These are phyloP conservation scores for Petunia hybrid DNA, from an alignment of 305 asterid species.

Conservation along the genomic window DNA sequence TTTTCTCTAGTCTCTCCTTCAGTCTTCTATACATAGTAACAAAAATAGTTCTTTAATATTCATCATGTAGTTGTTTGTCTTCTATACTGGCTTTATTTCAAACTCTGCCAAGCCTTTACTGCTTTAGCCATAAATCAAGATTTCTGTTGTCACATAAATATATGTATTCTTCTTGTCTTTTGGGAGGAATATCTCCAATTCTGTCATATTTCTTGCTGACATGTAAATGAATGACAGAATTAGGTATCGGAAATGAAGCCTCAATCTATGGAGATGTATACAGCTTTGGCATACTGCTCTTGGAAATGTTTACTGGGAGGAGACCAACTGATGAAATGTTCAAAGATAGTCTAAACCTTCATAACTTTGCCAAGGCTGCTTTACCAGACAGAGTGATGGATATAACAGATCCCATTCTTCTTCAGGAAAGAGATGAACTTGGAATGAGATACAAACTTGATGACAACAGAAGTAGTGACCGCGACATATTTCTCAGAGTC, in stretches of 20 bases:
- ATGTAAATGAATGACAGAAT: slow-evolving; percentile 6
- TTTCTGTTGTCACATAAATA: too few relatives aligned
- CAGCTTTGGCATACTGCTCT: neutral
- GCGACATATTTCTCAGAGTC: neutral
- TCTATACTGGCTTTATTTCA: too few relatives aligned
- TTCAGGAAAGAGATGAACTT: neutral
- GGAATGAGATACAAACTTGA: neutral
- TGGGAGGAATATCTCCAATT: neutral
- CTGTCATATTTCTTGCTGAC: neutral
- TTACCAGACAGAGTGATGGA: slow-evolving; percentile 7
- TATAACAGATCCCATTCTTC: neutral
- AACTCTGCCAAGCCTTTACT: too few relatives aligned
- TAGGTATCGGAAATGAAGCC: neutral
- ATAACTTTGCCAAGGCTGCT: slow-evolving; percentile 27
- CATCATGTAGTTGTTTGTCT: too few relatives aligned
- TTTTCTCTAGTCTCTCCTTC: too few relatives aligned
- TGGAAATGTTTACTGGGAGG: neutral
- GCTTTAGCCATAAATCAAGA: too few relatives aligned
- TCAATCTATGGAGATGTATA: slow-evolving; percentile 1
- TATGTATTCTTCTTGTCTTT: too few relatives aligned
- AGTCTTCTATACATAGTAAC: too few relatives aligned
- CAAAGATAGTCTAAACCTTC: slow-evolving; percentile 23
- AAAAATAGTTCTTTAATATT: too few relatives aligned
- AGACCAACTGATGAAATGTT: slow-evolving; percentile 6
- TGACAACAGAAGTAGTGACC: neutral